These are phyloP conservation scores for Gossypium trilobum DNA, from an alignment of 441 rosid species.

Conservation along the genomic window DNA sequence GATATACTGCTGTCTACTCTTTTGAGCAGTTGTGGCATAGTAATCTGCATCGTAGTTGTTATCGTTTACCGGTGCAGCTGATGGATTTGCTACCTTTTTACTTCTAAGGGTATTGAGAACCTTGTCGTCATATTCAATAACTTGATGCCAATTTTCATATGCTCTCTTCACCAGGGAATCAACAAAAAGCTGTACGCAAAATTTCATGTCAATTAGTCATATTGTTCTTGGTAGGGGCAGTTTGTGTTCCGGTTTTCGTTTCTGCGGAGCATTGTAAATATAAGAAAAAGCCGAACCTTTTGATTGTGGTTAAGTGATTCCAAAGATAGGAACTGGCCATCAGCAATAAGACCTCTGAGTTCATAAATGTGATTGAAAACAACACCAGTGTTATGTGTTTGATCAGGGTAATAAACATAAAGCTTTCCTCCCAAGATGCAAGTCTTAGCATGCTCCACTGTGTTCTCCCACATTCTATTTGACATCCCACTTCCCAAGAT, in stretches of 20 bases:
- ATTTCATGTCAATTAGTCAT: conserved; percentile 5
- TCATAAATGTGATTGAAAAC: conserved; percentile 83
- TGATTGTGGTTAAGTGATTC: conserved; percentile 74
- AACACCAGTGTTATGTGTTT: conserved; percentile 48
- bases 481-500: conserved; percentile 98
- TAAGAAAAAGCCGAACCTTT: conserved; percentile 42
- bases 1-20: conserved; percentile 25
- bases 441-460: conserved; percentile 92
- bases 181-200: conserved; percentile 55
- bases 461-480: conserved; percentile 94
- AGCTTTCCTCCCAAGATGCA: conserved; percentile 79
- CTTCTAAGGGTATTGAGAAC: conserved; percentile 42
- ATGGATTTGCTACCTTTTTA: conserved; percentile 29
- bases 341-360: conserved; percentile 64
- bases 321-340: conserved; percentile 57
- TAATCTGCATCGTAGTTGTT: conserved; percentile 26
- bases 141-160: conserved; percentile 90
- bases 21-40: conserved; percentile 25
- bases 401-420: conserved; percentile 67
- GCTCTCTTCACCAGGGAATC: conserved; percentile 81
- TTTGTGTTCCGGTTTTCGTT: not conserved
- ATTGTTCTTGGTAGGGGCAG: not conserved
- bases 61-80: conserved; percentile 23
- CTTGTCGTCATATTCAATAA: conserved; percentile 79
- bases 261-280: conserved; percentile 5